Conservation (phyloP, 805 yeast genomes). For the Pichia occidentalis region DNA sequence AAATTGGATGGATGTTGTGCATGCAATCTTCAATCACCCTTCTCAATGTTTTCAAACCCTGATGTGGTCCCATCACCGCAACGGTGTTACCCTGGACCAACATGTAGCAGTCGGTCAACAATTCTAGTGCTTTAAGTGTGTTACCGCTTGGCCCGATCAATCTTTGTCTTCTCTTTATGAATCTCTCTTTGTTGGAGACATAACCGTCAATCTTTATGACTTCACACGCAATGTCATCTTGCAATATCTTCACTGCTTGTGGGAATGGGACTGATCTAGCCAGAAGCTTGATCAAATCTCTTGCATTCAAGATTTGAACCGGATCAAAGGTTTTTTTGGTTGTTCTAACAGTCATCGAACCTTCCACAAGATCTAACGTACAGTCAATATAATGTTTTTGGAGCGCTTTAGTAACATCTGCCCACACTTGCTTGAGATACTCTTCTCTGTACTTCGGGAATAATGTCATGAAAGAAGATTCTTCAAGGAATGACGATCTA, state of each 20-base stretch:
- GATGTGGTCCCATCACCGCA: slow-evolving; percentile 92
- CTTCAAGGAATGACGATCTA: slow-evolving; percentile 90
- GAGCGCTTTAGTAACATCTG: slow-evolving; percentile 78
- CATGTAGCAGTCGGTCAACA: slow-evolving; percentile 91
- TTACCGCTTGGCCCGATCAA: slow-evolving; percentile 96
- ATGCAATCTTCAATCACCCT: slow-evolving; percentile 97
- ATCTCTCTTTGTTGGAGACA: slow-evolving; percentile 86
- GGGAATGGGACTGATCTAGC: slow-evolving; percentile 97
- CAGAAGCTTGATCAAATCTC: slow-evolving; percentile 86
- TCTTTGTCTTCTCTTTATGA: slow-evolving; percentile 92
- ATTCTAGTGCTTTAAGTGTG: slow-evolving; percentile 90
- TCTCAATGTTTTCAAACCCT: slow-evolving; percentile 85
- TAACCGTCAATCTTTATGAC: slow-evolving; percentile 90
- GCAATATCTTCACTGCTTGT: slow-evolving; percentile 85
- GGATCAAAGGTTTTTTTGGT: slow-evolving; percentile 96
- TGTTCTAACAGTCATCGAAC: slow-evolving; percentile 94
- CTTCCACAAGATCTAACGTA: slow-evolving; percentile 85
- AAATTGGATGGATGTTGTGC: slow-evolving; percentile 95
- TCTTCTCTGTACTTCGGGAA: slow-evolving; percentile 96
- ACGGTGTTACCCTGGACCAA: slow-evolving; percentile 97
- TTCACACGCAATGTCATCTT: slow-evolving; percentile 93
- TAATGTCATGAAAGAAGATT: slow-evolving; percentile 86
- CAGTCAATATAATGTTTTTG: slow-evolving; percentile 74
- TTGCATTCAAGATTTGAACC: slow-evolving; percentile 84
- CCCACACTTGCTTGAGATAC: slow-evolving; percentile 85